Conservation (phyloP, 306 rosid species). For the Casuarina equisetifolia region DNA sequence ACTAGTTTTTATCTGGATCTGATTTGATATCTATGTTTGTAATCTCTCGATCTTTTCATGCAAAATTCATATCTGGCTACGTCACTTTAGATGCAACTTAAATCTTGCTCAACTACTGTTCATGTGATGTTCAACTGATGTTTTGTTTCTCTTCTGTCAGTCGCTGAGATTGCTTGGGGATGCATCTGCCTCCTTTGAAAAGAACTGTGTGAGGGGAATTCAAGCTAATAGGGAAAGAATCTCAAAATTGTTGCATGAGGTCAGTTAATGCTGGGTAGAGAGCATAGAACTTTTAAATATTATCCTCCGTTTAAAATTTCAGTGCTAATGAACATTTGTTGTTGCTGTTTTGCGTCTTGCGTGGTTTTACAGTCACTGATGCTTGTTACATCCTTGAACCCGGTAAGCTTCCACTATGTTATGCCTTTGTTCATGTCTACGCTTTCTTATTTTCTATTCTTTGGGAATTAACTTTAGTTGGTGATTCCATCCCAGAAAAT, state of each 20-base stretch:
- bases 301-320: constrained; percentile 20
- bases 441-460: neutral
- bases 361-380: constrained; percentile 76
- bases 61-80: constrained; percentile 12
- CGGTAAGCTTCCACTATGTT: constrained; percentile 55
- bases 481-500: constrained; percentile 69
- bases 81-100: constrained; percentile 12
- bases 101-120: neutral
- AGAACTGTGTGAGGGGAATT: constrained; percentile 95
- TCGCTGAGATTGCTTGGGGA: constrained; percentile 94
- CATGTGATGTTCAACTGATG: constrained; percentile 1
- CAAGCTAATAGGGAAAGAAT: constrained; percentile 93
- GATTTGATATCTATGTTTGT: constrained; percentile 17
- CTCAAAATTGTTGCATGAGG: constrained; percentile 90
- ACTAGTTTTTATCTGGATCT: neutral
- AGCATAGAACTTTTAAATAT: neutral
- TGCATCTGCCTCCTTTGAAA: constrained; percentile 89
- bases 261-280: constrained; percentile 36
- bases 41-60: constrained; percentile 16
- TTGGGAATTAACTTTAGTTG: constrained; percentile 17
- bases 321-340: constrained; percentile 35
- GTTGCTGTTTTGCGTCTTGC: constrained; percentile 29
- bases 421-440: neutral
- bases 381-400: constrained; percentile 96
- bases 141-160: constrained; percentile 42